Conservation (phyloP, 139 green algal species). For the Eudorina sp. region DNA sequence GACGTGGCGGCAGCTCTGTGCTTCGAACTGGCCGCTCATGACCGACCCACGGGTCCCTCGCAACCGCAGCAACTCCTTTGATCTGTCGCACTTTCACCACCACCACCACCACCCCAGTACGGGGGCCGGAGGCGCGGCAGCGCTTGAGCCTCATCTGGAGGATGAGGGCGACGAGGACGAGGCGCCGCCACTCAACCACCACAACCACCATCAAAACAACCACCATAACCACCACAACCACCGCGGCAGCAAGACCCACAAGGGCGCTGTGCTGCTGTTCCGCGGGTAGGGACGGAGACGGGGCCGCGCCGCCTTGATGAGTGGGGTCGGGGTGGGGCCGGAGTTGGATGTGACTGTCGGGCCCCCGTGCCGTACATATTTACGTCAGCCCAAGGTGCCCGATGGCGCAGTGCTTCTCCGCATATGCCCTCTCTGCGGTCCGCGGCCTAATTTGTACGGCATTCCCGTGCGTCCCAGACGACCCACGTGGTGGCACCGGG, state of each 20-base stretch:
- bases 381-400: too few species aligned
- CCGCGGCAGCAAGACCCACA: background rate
- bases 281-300: slow-evolving; percentile 16
- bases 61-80: background rate
- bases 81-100: background rate
- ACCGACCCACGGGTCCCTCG: background rate
- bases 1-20: slow-evolving; percentile 29
- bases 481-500: too few species aligned
- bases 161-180: background rate
- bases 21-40: background rate
- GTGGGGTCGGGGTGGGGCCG: too few species aligned
- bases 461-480: too few species aligned
- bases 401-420: too few species aligned
- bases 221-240: background rate
- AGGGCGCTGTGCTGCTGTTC: slow-evolving; percentile 31
- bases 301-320: too few species aligned
- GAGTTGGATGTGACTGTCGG: too few species aligned
- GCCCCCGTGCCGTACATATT: too few species aligned
- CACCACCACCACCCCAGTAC: too few species aligned
- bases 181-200: background rate
- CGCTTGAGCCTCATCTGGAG: background rate
- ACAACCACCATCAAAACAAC: slow-evolving; percentile 1
- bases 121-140: background rate
- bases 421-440: too few species aligned
- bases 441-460: too few species aligned